These are phyloP conservation scores for cucumber (Cucumis sativus) DNA, from an alignment of 306 rosid species.

Conservation along the genomic window DNA sequence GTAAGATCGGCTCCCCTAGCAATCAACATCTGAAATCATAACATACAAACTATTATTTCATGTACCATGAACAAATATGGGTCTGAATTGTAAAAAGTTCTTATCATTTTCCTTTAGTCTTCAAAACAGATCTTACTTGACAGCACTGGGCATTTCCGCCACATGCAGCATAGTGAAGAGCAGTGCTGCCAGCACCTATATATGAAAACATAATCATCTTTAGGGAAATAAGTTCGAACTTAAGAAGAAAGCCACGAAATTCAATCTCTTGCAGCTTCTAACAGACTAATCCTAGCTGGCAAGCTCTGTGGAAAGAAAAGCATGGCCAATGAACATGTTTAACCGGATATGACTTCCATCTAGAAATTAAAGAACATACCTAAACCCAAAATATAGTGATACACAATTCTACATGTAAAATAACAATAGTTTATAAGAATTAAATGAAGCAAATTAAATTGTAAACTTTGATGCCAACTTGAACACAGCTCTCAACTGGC, in stretches of 20 bases:
- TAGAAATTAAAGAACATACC: background rate
- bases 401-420: background rate
- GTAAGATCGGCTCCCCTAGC: conserved; percentile 66
- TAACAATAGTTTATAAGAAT: too few relatives aligned
- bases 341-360: background rate
- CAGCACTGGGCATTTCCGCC: conserved; percentile 96
- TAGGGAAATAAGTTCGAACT: background rate
- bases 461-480: background rate
- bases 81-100: conserved; percentile 2
- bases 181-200: conserved; percentile 88
- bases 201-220: background rate
- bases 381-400: background rate
- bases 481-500: background rate
- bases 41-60: conserved; percentile 8
- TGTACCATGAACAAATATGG: background rate
- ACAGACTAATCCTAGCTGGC: background rate
- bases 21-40: conserved; percentile 66
- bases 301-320: background rate
- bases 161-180: conserved; percentile 95
- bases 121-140: conserved; percentile 40
- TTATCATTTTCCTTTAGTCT: background rate
- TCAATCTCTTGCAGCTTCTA: background rate
- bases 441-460: background rate
- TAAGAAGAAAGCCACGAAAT: background rate
- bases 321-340: background rate